phyloP scores from a whole-genome alignment of 306 rosid species.

The Gillenia trifoliata region DNA sequence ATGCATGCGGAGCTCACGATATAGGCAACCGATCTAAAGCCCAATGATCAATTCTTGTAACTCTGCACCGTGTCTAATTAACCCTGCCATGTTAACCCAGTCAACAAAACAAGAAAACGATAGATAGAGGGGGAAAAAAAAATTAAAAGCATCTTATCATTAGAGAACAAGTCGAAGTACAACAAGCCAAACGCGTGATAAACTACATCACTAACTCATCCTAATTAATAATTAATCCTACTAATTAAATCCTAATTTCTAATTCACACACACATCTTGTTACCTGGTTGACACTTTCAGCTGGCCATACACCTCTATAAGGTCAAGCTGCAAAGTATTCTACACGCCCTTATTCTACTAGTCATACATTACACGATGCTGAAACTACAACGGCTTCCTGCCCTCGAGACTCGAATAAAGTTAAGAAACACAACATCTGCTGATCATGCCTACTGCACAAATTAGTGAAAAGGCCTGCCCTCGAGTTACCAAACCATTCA shows the following conservation, averaged over 20 bases:
- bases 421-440: conserved; percentile 4
- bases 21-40: too few relatives aligned
- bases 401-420: neutral
- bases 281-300: conserved; percentile 18
- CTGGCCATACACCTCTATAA: conserved; percentile 8
- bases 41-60: neutral
- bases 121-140: too few relatives aligned
- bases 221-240: neutral
- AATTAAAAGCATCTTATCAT: neutral
- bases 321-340: conserved; percentile 9
- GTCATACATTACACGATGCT: conserved; percentile 15
- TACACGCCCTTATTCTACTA: conserved; percentile 22
- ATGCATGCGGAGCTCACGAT: neutral
- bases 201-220: neutral
- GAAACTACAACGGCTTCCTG: conserved; percentile 23
- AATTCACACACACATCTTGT: conserved; percentile 1
- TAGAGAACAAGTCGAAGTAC: neutral
- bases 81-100: too few relatives aligned
- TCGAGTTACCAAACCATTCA: conserved; percentile 17
- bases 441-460: conserved; percentile 26
- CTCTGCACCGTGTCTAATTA: neutral
- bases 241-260: neutral
- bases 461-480: conserved; percentile 9
- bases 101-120: too few relatives aligned
- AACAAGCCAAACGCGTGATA: neutral